Conservation (phyloP, 2,329 filamentous ascomycete genomes). For the Aspergillus hortae region DNA sequence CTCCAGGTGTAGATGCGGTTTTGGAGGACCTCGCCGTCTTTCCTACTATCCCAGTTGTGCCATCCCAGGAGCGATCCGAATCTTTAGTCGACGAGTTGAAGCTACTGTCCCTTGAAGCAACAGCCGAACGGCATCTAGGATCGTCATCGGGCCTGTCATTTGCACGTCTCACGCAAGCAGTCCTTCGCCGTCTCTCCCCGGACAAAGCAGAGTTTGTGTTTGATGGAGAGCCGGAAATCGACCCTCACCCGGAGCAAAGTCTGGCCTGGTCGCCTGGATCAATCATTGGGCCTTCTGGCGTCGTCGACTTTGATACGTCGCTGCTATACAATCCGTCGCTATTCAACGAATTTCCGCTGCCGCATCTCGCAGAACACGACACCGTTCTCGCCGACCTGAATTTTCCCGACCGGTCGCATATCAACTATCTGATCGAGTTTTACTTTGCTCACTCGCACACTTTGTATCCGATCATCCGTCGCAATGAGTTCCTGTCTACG, state of each 20-base stretch:
- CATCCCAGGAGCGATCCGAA: constrained; percentile 8
- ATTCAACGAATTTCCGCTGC: not conserved
- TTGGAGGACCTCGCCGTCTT: not conserved
- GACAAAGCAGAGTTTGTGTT: constrained; percentile 45
- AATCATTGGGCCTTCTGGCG: not conserved
- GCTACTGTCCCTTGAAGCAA: constrained; percentile 41
- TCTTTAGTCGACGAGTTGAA: constrained; percentile 36
- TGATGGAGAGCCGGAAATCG: constrained; percentile 14
- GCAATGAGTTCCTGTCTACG: constrained; percentile 31
- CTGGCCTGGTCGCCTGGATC: not conserved
- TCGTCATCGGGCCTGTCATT: constrained; percentile 46
- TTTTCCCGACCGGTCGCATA: constrained; percentile 21
- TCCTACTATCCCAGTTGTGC: not conserved
- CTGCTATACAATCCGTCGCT: not conserved
- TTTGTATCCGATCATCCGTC: constrained; percentile 43
- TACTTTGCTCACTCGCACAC: constrained; percentile 50
- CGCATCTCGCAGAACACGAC: constrained; percentile 3
- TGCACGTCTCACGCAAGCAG: constrained; percentile 42
- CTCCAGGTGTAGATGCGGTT: not conserved
- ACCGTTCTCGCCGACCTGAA: constrained; percentile 8
- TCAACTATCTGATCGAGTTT: constrained; percentile 36
- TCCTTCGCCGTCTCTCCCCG: constrained; percentile 41
- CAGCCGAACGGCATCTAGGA: constrained; percentile 44
- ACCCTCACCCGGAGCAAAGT: not conserved
- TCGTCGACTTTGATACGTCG: not conserved